These are phyloP conservation scores for Apiospora rasikravindrae DNA, from an alignment of 2,329 filamentous ascomycete species.

Conservation along the genomic window DNA sequence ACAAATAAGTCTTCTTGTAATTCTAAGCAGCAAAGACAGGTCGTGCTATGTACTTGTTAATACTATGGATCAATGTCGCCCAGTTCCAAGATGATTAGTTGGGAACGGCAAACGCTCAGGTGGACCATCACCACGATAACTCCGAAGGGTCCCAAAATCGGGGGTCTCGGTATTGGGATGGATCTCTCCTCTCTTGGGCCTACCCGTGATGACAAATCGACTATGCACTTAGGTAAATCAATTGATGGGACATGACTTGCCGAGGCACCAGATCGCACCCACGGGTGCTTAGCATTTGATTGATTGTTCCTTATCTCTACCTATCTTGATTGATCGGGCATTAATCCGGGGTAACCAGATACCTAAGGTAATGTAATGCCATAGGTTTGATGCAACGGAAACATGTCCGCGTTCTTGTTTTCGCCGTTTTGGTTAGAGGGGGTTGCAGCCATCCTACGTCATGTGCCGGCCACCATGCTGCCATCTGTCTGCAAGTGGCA, in stretches of 20 bases:
- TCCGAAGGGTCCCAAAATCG: slow-evolving; percentile 5
- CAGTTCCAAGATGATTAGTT: not conserved
- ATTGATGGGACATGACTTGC: not conserved
- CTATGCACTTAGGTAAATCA: not conserved
- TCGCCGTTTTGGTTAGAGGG: not conserved
- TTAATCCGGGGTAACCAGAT: not conserved
- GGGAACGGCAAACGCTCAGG: not conserved
- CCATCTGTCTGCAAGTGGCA: not conserved
- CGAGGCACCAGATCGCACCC: not conserved
- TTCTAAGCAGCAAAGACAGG: not conserved
- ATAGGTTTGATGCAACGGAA: not conserved
- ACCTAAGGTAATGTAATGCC: not conserved
- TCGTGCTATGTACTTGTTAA: not conserved
- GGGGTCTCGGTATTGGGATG: slow-evolving; percentile 1
- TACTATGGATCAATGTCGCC: not conserved
- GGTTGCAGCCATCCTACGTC: not conserved
- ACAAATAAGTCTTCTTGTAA: not conserved
- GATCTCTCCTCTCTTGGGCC: not conserved
- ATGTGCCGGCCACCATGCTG: not conserved
- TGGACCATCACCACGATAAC: slow-evolving; percentile 5
- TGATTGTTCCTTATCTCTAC: no score
- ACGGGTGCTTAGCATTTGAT: not conserved
- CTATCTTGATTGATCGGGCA: no score
- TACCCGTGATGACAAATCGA: slow-evolving; percentile 11
- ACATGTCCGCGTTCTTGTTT: not conserved